Evolutionary conservation across 352 stramenopile species (phyloP), one percentile per base, ranked within the genome.

Genomic region (Thraustotheca clavata): DNA sequence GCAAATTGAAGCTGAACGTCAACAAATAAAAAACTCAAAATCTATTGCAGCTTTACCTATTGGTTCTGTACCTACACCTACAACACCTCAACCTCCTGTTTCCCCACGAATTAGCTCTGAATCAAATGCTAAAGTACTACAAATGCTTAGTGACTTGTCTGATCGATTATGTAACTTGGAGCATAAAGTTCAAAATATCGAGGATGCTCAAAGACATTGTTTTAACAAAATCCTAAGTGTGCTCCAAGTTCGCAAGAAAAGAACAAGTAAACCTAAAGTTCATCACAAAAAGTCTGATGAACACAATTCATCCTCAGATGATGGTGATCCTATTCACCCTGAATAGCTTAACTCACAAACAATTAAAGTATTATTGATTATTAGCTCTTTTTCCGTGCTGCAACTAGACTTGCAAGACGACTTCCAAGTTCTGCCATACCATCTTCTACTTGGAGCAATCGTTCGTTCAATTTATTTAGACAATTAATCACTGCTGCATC

Each of bases 1-100:
- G 49, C 79, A 79, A 6, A 52, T 52, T 31, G 43, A 52, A 18
- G n/a, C 34, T 11, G 43, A 52, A 31, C 43, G 7, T 18, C 43
- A 9, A 14, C 9, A 52, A 52, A 31, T 31, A 24, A 52, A 52
- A 18, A 11, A 31, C 7, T 2, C 34, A 43, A 43, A 20, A 20
- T 20, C 38, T 43, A 43, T 20, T 20, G 38, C 20, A 16, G 38
- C 38, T 20, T 18, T 20, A 16, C 20, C 38, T 16, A 43, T 18
- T 43, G 16, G 38, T 20, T 20, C 16, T 18, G 38, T 43, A 16
- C 38, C 38, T 20, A 43, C 38, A 43, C 16, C 38, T 43, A 18
- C 16, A 18, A 16, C 16, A 43, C 4, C 39, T 2, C 39, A 2
- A 27, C 4, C n/a, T 4, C 2, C 27, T 47, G 39, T 24, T 27